phyloP scores from a whole-genome alignment of 805 yeast species.

The Metschnikowia drakensbergensis region DNA sequence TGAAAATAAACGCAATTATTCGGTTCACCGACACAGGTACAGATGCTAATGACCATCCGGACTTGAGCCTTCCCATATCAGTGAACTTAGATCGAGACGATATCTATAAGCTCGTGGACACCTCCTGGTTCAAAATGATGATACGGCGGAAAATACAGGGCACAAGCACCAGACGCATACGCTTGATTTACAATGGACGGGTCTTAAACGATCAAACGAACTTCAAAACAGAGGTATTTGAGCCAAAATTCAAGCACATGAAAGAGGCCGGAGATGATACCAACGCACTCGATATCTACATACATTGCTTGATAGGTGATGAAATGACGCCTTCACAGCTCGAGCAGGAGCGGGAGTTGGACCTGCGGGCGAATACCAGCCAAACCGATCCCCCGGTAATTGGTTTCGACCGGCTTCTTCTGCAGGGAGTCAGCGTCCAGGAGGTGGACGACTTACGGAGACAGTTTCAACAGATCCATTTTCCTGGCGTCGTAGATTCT shows the following conservation, averaged over 20 bases:
- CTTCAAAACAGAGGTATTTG: conserved; percentile 47
- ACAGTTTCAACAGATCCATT: conserved; percentile 72
- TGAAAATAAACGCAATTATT: conserved; percentile 26
- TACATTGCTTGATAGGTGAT: conserved; percentile 80
- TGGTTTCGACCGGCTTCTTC: conserved; percentile 80
- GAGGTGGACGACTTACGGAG: conserved; percentile 69
- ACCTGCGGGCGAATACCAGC: conserved; percentile 41
- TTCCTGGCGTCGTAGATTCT: conserved; percentile 31
- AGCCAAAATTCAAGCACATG: conserved; percentile 24
- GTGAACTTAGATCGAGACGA: conserved; percentile 29
- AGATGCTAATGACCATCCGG: conserved; percentile 19
- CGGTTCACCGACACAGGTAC: conserved; percentile 30
- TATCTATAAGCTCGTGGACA: conserved; percentile 28
- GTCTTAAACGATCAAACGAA: conserved; percentile 56
- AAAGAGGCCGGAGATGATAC: conserved; percentile 9
- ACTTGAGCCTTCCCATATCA: conserved; percentile 28
- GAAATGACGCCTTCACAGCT: conserved; percentile 52
- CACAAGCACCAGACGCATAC: conserved; percentile 41
- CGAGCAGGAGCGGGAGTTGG: conserved; percentile 55
- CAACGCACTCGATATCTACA: conserved; percentile 40
- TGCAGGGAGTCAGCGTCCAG: conserved; percentile 77
- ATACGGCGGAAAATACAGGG: conserved; percentile 24
- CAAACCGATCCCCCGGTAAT: conserved; percentile 61
- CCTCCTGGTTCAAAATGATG: conserved; percentile 28
- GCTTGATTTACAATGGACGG: conserved; percentile 67